Conservation (phyloP, 2,329 filamentous ascomycete genomes). For the Fusarium sublunatum region DNA sequence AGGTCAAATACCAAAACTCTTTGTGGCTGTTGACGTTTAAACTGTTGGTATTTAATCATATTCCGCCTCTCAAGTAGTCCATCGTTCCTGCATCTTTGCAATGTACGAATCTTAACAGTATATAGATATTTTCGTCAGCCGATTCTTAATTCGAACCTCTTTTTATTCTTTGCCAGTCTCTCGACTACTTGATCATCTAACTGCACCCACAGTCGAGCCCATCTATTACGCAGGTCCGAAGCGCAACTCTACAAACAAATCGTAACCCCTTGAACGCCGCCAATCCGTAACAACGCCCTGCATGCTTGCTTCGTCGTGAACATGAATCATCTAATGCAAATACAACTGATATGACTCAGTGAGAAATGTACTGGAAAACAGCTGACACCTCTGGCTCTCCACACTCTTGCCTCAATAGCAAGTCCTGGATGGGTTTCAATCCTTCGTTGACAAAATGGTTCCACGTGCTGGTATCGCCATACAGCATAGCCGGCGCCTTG, state of each 20-base stretch:
- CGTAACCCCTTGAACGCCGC: constrained; percentile 2
- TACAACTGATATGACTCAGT: constrained; percentile 56
- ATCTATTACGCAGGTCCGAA: neutral
- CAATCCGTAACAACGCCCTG: constrained; percentile 32
- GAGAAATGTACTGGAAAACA: constrained; percentile 98
- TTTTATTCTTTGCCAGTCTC: neutral
- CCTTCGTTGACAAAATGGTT: constrained; percentile 93
- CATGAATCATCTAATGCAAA: constrained; percentile 25
- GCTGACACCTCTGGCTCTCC: constrained; percentile 85
- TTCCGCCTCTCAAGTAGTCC: too few relatives aligned
- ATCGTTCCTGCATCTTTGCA: too few relatives aligned
- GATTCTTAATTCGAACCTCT: neutral
- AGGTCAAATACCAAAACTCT: too few relatives aligned
- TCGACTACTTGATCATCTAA: neutral
- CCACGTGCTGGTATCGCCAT: constrained; percentile 99
- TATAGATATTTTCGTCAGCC: too few relatives aligned
- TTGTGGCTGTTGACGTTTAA: too few relatives aligned
- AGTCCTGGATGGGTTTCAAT: constrained; percentile 86
- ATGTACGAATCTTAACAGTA: too few relatives aligned
- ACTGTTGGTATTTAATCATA: too few relatives aligned
- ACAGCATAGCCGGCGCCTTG: constrained; percentile 94
- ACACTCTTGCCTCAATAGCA: constrained; percentile 87
- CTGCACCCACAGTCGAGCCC: neutral
- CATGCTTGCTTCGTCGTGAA: constrained; percentile 15
- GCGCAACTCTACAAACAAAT: constrained; percentile 18